Evolutionary conservation across 169 alveolate species (phyloP), one percentile per base, ranked within the genome.

Genomic region (Cryptosporidium andersoni): DNA sequence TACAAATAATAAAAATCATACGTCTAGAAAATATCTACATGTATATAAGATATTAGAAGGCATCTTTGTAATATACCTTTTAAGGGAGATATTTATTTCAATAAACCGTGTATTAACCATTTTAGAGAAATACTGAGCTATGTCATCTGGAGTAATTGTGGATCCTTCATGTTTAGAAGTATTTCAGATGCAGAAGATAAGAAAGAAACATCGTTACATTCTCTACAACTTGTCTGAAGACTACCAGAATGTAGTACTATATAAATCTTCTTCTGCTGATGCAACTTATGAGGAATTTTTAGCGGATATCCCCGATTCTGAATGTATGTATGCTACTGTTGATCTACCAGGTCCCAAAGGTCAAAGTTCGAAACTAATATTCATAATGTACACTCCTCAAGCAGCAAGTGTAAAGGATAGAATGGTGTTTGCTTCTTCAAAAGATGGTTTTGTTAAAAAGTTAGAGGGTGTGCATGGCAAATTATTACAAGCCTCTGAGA

Each of bases 341-440:
- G 93, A 88, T 66, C 55, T 81, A 6, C 89, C 89, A 49, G 81
- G 66, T 43, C 67, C 67, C 16, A 39, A 62, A 43, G 82, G 74
- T 37, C 85, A 81, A 43, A 67, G 56, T 12, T 74, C 89, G 6
- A 81, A 81, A 68, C 45, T 81, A 14, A 64, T 65, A 14, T 81
- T 81, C 88, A 63, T 90, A 36, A 81, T 90, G 64, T 90, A 85
- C 89, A 88, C 91, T 12, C 93, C 93, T 9, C 92, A 90, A 63
- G 56, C 53, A 55, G 91, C 91, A 37, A 88, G 82, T 9, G 93
- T 90, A 49, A 90, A 90, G 88, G 90, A 88, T 37, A 80, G 91
- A 37, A 90, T 90, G 93, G 88, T 88, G 25, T 90, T 88, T 63
- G 91, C 93, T 9, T 82, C 92, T 11, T 88, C 93, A 8, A 90